Percentiles rank a stretch among this genome's conserved stretches.
phyloP scores from a whole-genome alignment of 768 basidiomycete genomes.

The Collybiopsis confluens region DNA sequence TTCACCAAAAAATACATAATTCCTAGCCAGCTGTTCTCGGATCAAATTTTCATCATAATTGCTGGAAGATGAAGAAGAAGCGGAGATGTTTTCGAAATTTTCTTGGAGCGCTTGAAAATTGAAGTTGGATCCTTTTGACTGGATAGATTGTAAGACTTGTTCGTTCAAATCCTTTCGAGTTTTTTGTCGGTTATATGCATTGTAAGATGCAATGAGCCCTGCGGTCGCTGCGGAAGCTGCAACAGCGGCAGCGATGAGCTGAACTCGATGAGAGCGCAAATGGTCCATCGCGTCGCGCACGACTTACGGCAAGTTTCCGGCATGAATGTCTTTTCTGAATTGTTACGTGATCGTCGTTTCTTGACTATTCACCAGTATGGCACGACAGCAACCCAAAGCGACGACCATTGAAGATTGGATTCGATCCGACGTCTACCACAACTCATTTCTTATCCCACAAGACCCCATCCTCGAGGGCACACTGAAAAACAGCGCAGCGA shows the following conservation, averaged over 20 bases:
- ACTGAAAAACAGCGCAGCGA: constrained; percentile 23
- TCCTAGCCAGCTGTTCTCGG: constrained; percentile 85
- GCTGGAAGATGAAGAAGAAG: background rate
- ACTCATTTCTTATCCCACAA: constrained; percentile 29
- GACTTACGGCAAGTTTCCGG: background rate
- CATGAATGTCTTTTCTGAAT: too few species aligned
- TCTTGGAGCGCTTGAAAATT: constrained; percentile 10
- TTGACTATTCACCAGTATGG: too few species aligned
- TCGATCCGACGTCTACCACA: constrained; percentile 21
- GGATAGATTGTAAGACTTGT: constrained; percentile 51
- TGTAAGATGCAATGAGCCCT: constrained; percentile 54
- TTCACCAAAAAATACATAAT: constrained; percentile 93
- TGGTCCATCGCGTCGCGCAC: constrained; percentile 3
- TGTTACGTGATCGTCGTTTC: too few species aligned
- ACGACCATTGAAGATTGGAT: constrained; percentile 18
- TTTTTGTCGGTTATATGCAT: constrained; percentile 39
- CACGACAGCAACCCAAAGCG: constrained; percentile 28
- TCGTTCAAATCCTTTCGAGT: constrained; percentile 53
- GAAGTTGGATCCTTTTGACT: constrained; percentile 22
- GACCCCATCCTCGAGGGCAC: constrained; percentile 26
- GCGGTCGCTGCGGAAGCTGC: constrained; percentile 62
- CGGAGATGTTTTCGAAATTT: background rate
- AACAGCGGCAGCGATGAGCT: constrained; percentile 63
- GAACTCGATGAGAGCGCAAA: constrained; percentile 53
- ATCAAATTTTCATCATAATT: constrained; percentile 67